Percentiles rank a stretch among this genome's conserved stretches.
Evolutionary conservation across 148 eudicot genomes (phyloP).

Genomic region (Dianthus caryophyllus): DNA sequence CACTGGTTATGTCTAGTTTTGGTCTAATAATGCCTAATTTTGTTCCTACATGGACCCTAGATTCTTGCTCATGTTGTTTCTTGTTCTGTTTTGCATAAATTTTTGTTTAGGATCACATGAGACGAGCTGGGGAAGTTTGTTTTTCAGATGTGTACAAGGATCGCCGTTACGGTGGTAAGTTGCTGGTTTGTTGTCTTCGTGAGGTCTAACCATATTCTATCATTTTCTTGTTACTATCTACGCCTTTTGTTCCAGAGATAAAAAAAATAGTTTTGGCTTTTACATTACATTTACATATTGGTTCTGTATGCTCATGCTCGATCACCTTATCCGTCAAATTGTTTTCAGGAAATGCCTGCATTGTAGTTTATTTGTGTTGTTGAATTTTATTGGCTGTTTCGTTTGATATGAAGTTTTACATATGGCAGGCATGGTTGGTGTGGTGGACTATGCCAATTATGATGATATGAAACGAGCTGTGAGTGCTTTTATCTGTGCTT

Average conservation of each 20-base stretch:
- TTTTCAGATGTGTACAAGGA: conserved; percentile 87
- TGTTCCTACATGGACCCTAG: background rate
- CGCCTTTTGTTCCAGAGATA: background rate
- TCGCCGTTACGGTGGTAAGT: conserved; percentile 67
- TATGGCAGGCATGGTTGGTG: conserved; percentile 57
- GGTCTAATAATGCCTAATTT: background rate
- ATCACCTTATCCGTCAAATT: background rate
- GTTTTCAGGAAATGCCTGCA: background rate
- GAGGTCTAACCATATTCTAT: background rate
- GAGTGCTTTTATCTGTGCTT: conserved; percentile 25
- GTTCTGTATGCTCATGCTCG: background rate
- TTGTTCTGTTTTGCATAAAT: background rate
- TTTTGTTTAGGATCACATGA: conserved; percentile 82
- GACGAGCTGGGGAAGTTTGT: conserved; percentile 89
- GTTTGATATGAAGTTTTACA: conserved; percentile 2
- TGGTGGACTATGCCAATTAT: conserved; percentile 74
- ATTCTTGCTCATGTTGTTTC: background rate
- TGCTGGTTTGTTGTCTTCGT: background rate
- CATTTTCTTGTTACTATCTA: background rate
- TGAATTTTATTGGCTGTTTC: background rate
- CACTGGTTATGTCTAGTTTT: background rate
- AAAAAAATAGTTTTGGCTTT: background rate
- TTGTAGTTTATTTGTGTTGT: background rate
- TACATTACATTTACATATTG: background rate
- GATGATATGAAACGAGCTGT: conserved; percentile 89